Base-by-base conservation (phyloP, 192 early-diverging fungal species). In the Funneliformis geosporum region DNA sequence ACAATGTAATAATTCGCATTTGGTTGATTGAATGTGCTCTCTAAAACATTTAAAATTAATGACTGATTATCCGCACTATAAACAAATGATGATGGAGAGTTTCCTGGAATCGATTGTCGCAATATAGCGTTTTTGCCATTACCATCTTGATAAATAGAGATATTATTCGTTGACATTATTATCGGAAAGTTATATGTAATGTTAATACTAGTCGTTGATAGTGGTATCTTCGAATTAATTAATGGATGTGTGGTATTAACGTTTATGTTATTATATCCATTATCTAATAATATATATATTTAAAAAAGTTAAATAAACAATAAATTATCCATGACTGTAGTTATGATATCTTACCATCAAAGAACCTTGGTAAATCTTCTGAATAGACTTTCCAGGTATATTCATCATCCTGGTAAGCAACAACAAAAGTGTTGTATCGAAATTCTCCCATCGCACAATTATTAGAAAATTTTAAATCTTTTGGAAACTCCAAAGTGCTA, bases 21-120 rank as follows among this genome's bases (percentile, higher is more conserved):
- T 5, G 27, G 44, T 74, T 55, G 44, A 74, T 74, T 74, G 39
- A 74, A 74, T 18, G 73, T 74, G 39, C 73, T 74, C 16, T 25
- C 18, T 14, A 74, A 74, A 21, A 74, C 50, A 27, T 74, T 60
- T 11, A 25, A 23, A 59, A 27, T 28, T 23, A 55, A 2, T 9
- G 73, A 60, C 3, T 33, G 10, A 14, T 28, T 74, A 40, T 28
- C 14, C 5, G n/a, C 12, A 38, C 27, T 60, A 23, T 14, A 8
- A 12, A 8, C 11, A 55, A 44, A 18, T 39, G 3, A 33, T 14
- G 3, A 18, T 14, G 5, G 12, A 12, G 73, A 44, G 23, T 18
- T 23, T 5, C 23, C 67, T 1, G 40, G 39, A 43, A n/a, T 11
- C 11, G 21, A 39, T 69, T 42, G 67, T 5, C 67, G 28, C 12